Base-by-base conservation (phyloP, 2,329 filamentous ascomycete species). In the Sphaerulina vaccinii region DNA sequence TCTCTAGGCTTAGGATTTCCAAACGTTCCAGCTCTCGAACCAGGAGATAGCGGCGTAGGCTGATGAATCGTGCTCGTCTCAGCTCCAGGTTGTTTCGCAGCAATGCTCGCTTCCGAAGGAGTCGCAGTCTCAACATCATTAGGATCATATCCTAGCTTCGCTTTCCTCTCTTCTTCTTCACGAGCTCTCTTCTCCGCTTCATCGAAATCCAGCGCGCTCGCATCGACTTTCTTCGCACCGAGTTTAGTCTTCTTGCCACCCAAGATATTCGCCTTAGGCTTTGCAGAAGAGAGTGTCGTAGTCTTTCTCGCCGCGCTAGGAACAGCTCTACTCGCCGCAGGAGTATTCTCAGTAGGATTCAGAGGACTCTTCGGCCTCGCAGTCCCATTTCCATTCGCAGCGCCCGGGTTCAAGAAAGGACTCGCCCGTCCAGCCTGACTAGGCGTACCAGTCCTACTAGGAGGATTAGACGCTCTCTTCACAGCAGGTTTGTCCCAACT, bases 401-500 rank as follows among this genome's bases (percentile, higher is more conserved):
- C 71, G 54, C 76, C 77, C 11, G 88, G 79, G 68, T 84, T 91
- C 55, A 96, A 79, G 79, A 96, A 95, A 1, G 93, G 92, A n/a
- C 92, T 96, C 3, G 84, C 82, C 62, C 91, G 86, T 64, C 86
- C 86, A 62, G 88, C 82, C 33, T 55, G 51, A 3, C 88, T 86
- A 11, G 92, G 92, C 2, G 93, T 97, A 45, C 84, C 85, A 37
- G 89, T 93, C 66, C 93, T 86, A 32, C 92, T 96, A 37, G 93
- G 82, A 13, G 93, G 92, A 61, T 95, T 95, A 59, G 90, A 96
- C 29, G 92, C 92, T 63, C 90, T 85, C 79, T 97, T 99, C 74
- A 99, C 95, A 3, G 90, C 83, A 18, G 93, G 93, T 76, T 97
- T 96, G 68, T 97, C 93, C 93, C 92, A 99, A 0, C 90, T 96